phyloP scores from a whole-genome alignment of 2,329 filamentous ascomycete species.

The Colletotrichum sp. region DNA sequence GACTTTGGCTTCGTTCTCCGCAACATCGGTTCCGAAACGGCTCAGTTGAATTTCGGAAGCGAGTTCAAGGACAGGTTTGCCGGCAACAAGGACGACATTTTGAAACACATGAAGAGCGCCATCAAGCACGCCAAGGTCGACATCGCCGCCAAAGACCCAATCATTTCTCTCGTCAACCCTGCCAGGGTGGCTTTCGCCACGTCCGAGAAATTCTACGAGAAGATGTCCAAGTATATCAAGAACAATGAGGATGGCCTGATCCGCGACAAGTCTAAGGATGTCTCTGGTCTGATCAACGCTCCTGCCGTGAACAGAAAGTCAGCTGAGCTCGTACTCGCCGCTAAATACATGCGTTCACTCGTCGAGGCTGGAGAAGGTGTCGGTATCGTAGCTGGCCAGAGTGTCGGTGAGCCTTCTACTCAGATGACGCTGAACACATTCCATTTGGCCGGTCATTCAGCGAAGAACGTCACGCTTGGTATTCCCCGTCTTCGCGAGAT shows the following conservation, averaged over 20 bases:
- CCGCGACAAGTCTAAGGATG: constrained; percentile 42
- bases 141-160: constrained; percentile 72
- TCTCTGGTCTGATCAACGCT: constrained; percentile 36
- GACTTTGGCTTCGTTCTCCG: constrained; percentile 90
- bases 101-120: constrained; percentile 82
- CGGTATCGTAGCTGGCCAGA: constrained; percentile 95
- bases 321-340: constrained; percentile 83
- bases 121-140: constrained; percentile 71
- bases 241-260: constrained; percentile 68
- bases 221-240: constrained; percentile 78
- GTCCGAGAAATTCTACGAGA: constrained; percentile 82
- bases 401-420: constrained; percentile 94
- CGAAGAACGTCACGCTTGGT: constrained; percentile 98
- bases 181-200: constrained; percentile 82
- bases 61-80: constrained; percentile 49
- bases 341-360: constrained; percentile 91
- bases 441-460: constrained; percentile 97
- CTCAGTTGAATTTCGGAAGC: constrained; percentile 73
- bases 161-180: constrained; percentile 75
- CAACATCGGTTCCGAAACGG: constrained; percentile 82
- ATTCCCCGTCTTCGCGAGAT: constrained; percentile 97
- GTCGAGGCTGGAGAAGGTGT: constrained; percentile 96
- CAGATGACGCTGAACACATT: constrained; percentile 99
- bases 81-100: constrained; percentile 62
- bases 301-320: constrained; percentile 65